Conservation (phyloP, 805 yeast species). For the Kuraishia capsulata region DNA sequence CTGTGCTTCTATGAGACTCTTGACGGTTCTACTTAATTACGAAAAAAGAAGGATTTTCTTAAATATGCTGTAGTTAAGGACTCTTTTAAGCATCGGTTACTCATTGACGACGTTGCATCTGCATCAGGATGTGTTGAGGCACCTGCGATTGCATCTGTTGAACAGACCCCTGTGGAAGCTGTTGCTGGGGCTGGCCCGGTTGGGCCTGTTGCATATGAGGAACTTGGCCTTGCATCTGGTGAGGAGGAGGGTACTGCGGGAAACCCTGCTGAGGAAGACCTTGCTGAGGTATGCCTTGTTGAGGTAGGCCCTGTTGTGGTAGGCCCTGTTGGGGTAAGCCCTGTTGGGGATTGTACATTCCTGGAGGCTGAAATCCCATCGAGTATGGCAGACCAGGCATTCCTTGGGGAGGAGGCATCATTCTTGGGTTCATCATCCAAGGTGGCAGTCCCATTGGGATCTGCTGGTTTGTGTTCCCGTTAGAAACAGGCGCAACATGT, state of each 20-base stretch:
- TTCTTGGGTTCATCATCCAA: conserved; percentile 1
- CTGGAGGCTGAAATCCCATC: background rate
- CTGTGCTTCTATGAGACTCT: conserved; percentile 24
- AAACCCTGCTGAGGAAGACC: no score
- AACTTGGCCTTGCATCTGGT: no score
- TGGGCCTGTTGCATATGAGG: background rate
- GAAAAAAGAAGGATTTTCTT: background rate
- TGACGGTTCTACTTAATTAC: no score
- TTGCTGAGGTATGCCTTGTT: no score
- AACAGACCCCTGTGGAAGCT: background rate
- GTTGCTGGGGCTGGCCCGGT: background rate
- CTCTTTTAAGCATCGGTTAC: background rate
- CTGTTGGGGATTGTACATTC: background rate
- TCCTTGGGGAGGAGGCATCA: conserved; percentile 1
- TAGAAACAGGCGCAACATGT: no score
- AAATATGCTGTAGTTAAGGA: background rate
- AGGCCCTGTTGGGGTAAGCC: background rate
- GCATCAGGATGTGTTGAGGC: conserved; percentile 1
- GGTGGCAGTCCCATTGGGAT: background rate
- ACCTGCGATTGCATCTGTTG: conserved; percentile 1
- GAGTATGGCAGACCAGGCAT: conserved; percentile 1
- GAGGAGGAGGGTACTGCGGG: no score
- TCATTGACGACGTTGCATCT: background rate
- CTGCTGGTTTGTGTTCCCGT: background rate
- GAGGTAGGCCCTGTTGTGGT: background rate